Base-by-base conservation (phyloP, 164 flowering plant species). In the Aristolochia californica region DNA sequence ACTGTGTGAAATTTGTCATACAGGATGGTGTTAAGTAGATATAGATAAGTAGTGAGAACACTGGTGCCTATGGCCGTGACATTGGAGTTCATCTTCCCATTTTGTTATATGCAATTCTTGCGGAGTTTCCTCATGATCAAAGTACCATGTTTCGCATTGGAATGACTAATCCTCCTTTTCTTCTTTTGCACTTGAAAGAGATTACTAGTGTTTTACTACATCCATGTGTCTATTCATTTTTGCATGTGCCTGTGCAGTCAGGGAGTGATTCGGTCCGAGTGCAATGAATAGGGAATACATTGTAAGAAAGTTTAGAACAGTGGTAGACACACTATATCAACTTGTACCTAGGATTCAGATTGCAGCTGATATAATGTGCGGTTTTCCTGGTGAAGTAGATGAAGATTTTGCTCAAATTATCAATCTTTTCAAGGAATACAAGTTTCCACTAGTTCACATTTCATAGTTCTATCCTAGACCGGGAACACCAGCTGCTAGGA, bases 401-500 rank as follows among this genome's bases (percentile, higher is more conserved):
- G n/a, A n/a, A 16, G 16, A 43, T 0, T 11, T 43, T 43, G 12
- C 45, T 43, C 22, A 10, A 12, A 48, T 16, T 20, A 10, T 20
- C 51, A 47, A 20, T 18, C 21, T 0, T 48, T 20, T n/a, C 17
- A 13, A n/a, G n/a, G n/a, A n/a, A n/a, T 44, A 43, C 45, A 43
- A 16, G 16, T 16, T 16, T 43, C 16, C 45, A 43, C 12, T 11
- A 0, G 45, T 48, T 48, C 21, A 10, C 51, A 17, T 48, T 16
- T 48, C 4, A n/a, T 48, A 17, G 5, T 58, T 34, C 40, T 55
- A n/a, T 18, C 45, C 11, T n/a, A 26, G 30, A 3, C 12, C 70
- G 89, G 98, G 98, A 50, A 93, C 97, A 38, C 98, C 96, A 62
- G 98, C 98, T 70, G 98, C 98, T 45, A 93, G 96, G 77, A 94